Evolutionary conservation across 2,329 filamentous ascomycete genomes (phyloP).

Genomic region (Fusarium nelsonii): DNA sequence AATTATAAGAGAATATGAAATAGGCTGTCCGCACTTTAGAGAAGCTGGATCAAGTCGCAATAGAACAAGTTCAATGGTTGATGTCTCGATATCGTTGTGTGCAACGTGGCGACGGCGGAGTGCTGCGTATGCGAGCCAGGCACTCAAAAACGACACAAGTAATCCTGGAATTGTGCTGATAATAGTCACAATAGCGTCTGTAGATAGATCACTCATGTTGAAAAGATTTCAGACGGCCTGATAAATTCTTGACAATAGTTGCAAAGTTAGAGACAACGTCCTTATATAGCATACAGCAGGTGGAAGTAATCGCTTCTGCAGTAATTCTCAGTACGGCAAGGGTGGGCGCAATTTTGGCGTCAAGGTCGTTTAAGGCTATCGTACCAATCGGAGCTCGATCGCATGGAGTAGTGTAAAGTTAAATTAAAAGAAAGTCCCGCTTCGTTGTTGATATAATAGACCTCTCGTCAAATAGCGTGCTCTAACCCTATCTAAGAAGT

Average conservation of each 20-base stretch:
- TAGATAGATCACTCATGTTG: background rate
- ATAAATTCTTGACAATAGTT: no score
- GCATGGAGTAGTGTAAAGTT: constrained; percentile 48
- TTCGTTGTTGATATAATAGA: constrained; percentile 10
- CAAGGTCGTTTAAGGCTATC: constrained; percentile 47
- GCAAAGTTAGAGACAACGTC: no score
- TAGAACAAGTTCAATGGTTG: background rate
- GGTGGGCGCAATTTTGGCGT: constrained; percentile 42
- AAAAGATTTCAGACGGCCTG: no score
- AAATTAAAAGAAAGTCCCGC: constrained; percentile 40
- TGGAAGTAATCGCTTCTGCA: no score
- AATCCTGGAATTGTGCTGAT: background rate
- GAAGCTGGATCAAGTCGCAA: background rate
- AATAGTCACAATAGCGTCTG: background rate
- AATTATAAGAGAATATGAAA: background rate
- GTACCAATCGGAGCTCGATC: constrained; percentile 52
- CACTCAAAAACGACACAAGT: background rate
- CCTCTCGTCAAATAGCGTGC: background rate
- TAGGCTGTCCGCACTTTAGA: background rate
- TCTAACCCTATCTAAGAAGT: constrained; percentile 19
- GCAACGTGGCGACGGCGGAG: background rate
- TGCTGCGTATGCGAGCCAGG: constrained; percentile 12
- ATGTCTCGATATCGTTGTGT: background rate
- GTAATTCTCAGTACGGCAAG: no score
- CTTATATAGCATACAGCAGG: no score